phyloP scores from a whole-genome alignment of 345 rosid species.

The Citrus cavaleriei region DNA sequence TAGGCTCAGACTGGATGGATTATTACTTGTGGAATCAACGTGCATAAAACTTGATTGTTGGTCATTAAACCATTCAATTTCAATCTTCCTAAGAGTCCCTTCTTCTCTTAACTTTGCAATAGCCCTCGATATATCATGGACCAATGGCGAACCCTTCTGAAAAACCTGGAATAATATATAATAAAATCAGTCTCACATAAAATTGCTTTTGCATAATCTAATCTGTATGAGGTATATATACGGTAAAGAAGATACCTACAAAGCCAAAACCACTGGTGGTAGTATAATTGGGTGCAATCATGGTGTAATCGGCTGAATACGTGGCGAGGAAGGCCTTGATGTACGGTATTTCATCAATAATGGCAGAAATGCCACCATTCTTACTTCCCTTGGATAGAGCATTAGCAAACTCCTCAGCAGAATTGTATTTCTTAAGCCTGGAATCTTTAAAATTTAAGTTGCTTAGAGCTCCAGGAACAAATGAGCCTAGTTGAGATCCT shows the following conservation, averaged over 20 bases:
- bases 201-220: no score
- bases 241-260: background rate
- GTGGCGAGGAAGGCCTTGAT: conserved; percentile 6
- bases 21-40: background rate
- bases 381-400: background rate
- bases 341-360: conserved; percentile 32
- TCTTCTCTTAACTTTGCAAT: background rate
- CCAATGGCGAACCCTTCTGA: conserved; percentile 1
- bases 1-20: background rate
- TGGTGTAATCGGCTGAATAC: background rate
- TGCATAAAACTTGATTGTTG: background rate
- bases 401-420: background rate
- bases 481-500: background rate
- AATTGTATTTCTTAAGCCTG: background rate
- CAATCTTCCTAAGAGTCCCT: background rate
- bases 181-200: no score
- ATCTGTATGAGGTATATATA: no score
- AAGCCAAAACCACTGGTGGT: background rate
- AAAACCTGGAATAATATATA: background rate
- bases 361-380: conserved; percentile 31
- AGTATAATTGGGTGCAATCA: background rate
- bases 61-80: background rate
- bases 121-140: background rate
- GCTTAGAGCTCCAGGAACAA: background rate
- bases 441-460: background rate